These are phyloP conservation scores for Nemania bipapillata DNA, from an alignment of 2,329 filamentous ascomycete species.

Conservation along the genomic window DNA sequence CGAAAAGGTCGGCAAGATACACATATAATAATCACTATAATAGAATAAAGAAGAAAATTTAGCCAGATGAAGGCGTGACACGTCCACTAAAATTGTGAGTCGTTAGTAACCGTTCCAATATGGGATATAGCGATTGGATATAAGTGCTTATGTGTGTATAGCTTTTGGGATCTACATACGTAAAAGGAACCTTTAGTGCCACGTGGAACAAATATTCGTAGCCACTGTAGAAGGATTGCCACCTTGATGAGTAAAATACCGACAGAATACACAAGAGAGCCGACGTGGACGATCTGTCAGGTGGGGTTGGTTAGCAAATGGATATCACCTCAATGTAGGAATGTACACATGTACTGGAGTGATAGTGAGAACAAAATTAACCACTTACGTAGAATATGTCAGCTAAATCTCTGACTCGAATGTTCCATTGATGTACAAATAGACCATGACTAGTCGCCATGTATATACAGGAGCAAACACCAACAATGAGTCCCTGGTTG, in stretches of 20 bases:
- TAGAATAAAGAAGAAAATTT: constrained; percentile 14
- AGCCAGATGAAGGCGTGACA: constrained; percentile 1
- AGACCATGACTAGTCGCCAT: constrained; percentile 5
- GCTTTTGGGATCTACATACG: neutral
- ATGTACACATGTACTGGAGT: neutral
- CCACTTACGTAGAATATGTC: constrained; percentile 27
- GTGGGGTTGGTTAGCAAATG: neutral
- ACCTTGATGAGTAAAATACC: constrained; percentile 29
- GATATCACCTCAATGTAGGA: no score
- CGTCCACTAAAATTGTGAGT: constrained; percentile 19
- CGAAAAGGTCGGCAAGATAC: constrained; percentile 25
- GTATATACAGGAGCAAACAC: constrained; percentile 8
- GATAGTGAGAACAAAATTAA: neutral
- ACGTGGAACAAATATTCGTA: constrained; percentile 32
- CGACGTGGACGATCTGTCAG: constrained; percentile 22
- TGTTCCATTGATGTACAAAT: constrained; percentile 36
- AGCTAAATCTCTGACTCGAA: constrained; percentile 26
- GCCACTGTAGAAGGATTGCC: constrained; percentile 37
- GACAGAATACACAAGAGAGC: constrained; percentile 20
- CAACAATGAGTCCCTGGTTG: constrained; percentile 18
- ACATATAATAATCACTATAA: constrained; percentile 9
- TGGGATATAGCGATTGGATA: no score
- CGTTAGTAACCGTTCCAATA: neutral
- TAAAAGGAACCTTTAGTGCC: constrained; percentile 27
- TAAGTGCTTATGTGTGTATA: no score